phyloP scores from a whole-genome alignment of 257 asterid genomes.

The Linderniella brevidens region DNA sequence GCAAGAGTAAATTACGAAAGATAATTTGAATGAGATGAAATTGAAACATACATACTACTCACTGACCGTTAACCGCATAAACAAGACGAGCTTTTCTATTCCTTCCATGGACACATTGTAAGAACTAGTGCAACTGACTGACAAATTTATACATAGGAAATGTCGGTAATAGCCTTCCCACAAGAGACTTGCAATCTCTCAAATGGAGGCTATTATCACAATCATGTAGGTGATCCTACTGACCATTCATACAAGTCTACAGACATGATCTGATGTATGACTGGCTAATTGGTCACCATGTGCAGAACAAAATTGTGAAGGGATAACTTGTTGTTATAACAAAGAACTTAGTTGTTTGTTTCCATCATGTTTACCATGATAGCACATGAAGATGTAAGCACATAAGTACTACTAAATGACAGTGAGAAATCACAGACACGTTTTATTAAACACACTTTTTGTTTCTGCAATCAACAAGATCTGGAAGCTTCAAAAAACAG shows the following conservation, averaged over 20 bases:
- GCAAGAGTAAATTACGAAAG: too few relatives aligned
- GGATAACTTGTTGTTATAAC: neutral
- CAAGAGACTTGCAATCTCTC: constrained; percentile 15
- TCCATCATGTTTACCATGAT: too few relatives aligned
- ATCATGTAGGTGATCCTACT: constrained; percentile 30
- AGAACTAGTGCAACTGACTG: too few relatives aligned
- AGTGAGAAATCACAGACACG: neutral
- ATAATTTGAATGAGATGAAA: too few relatives aligned
- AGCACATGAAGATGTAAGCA: too few relatives aligned
- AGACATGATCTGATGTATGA: constrained; percentile 26
- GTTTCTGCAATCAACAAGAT: too few relatives aligned
- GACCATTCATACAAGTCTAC: constrained; percentile 30
- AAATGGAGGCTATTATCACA: constrained; percentile 15
- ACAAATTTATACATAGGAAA: constrained; percentile 4
- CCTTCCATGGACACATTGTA: too few relatives aligned
- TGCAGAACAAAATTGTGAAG: constrained; percentile 1
- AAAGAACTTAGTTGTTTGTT: neutral
- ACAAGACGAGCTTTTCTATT: neutral
- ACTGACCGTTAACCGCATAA: too few relatives aligned
- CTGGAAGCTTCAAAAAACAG: too few relatives aligned
- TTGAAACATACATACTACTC: too few relatives aligned
- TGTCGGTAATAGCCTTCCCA: constrained; percentile 15
- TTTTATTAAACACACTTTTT: too few relatives aligned
- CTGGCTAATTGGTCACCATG: constrained; percentile 38
- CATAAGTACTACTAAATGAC: constrained; percentile 2